phyloP scores from a whole-genome alignment of 495 filamentous ascomycete species.

The Hyphodiscus hymeniophilus region DNA sequence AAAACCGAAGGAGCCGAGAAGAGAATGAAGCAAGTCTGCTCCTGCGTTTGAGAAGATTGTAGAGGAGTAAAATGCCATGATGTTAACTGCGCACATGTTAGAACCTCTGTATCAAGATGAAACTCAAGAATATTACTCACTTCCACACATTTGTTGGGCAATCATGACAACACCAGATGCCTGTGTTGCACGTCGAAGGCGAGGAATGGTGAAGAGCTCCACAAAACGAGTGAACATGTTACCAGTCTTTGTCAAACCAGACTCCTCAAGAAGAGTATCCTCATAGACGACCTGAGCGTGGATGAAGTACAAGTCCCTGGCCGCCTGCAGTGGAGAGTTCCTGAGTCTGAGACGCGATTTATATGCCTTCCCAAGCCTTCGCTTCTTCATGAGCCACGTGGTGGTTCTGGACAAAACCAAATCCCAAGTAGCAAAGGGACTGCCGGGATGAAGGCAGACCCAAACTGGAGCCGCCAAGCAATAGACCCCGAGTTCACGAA shows the following conservation, averaged over 20 bases:
- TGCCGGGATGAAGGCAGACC: constrained; percentile 63
- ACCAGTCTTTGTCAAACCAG: constrained; percentile 15
- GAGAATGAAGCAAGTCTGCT: constrained; percentile 30
- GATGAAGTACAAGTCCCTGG: constrained; percentile 65
- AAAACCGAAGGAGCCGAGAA: constrained; percentile 50
- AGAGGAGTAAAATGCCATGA: constrained; percentile 62
- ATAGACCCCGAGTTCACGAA: constrained; percentile 45
- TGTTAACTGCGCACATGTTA: constrained; percentile 38
- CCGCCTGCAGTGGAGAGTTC: constrained; percentile 59
- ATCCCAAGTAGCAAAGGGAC: constrained; percentile 54
- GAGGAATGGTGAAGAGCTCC: constrained; percentile 62
- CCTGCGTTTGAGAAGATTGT: constrained; percentile 50
- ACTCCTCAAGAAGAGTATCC: constrained; percentile 21
- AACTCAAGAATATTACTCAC: not conserved
- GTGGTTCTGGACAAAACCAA: constrained; percentile 57
- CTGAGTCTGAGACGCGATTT: constrained; percentile 52
- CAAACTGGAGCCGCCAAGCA: constrained; percentile 57
- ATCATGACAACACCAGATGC: constrained; percentile 59
- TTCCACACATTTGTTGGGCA: constrained; percentile 53
- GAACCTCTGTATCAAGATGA: not conserved
- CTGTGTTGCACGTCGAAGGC: constrained; percentile 56
- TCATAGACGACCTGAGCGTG: constrained; percentile 51
- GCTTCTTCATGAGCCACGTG: constrained; percentile 61
- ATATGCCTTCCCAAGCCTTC: constrained; percentile 53
- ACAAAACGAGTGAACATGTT: constrained; percentile 50